A percentile compares a stretch with the other conserved stretches of the same genome.
These are phyloP conservation scores for Trichoderma orchidacearum DNA, from an alignment of 495 filamentous ascomycete genomes.

Conservation along the genomic window DNA sequence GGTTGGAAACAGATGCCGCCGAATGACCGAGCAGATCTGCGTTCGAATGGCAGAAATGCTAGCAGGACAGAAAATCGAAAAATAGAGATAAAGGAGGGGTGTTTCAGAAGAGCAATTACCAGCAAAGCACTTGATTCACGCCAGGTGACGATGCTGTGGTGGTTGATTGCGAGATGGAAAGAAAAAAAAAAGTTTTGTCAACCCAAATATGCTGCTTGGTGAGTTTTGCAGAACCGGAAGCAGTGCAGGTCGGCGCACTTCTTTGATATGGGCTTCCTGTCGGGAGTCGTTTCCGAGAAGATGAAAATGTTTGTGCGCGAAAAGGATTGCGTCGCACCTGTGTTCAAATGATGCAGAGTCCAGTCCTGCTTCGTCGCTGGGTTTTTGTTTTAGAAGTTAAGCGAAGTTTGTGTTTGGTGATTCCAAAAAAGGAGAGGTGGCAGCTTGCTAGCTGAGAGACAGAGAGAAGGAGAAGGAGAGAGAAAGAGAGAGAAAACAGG, in stretches of 20 bases:
- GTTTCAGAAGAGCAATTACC: background rate
- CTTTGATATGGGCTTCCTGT: too few relatives aligned
- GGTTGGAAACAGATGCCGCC: background rate
- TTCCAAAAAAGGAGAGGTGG: background rate
- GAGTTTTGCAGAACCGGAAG: background rate
- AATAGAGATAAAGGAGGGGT: background rate
- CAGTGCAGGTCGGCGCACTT: too few relatives aligned
- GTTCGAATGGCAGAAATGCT: background rate
- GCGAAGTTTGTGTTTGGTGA: background rate
- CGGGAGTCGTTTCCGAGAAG: too few relatives aligned
- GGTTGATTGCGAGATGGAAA: too few relatives aligned
- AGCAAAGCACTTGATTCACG: background rate
- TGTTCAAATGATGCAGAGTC: background rate
- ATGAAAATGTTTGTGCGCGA: background rate
- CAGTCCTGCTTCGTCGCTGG: background rate
- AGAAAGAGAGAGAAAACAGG: background rate
- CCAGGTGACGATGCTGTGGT: background rate
- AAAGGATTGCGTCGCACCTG: background rate
- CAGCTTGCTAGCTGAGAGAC: too few relatives aligned
- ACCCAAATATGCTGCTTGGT: background rate
- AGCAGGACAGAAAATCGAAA: background rate
- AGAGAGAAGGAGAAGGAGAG: background rate
- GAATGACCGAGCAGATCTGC: background rate
- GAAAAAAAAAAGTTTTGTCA: too few relatives aligned
- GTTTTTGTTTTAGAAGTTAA: background rate